phyloP scores from a whole-genome alignment of 1,284 basidiomycete genomes.

The Cutaneotrichosporon mucoides region DNA sequence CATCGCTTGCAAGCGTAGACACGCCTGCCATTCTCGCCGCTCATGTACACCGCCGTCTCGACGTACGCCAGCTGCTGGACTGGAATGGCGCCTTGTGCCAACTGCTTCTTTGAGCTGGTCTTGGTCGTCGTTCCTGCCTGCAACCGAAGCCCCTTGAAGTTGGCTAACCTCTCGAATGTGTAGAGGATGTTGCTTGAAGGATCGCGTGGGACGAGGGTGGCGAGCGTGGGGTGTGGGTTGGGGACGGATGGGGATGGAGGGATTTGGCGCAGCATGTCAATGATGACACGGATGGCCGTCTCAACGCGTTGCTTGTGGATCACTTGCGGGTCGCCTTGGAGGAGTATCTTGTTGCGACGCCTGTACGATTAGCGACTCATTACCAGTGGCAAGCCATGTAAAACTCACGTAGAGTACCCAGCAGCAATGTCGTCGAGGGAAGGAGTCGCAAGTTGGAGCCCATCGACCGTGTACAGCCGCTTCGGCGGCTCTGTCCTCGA shows the following conservation, averaged over 20 bases:
- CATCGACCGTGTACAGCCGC: conserved; percentile 36
- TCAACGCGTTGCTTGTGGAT: conserved; percentile 46
- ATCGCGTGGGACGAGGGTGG: conserved; percentile 27
- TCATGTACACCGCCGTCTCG: conserved; percentile 47
- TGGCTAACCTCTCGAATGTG: conserved; percentile 37
- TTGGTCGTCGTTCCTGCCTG: conserved; percentile 45
- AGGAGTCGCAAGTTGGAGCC: conserved; percentile 22
- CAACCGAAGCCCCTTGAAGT: conserved; percentile 35
- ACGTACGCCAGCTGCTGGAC: conserved; percentile 37
- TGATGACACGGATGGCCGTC: conserved; percentile 45
- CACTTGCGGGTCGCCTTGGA: conserved; percentile 44
- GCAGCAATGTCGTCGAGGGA: conserved; percentile 29
- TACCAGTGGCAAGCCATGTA: too few species aligned
- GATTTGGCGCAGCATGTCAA: conserved; percentile 40
- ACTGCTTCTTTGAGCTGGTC: conserved; percentile 42
- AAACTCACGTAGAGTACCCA: conserved; percentile 19
- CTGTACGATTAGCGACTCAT: conserved; percentile 9
- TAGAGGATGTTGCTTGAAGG: conserved; percentile 28
- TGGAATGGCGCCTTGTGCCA: conserved; percentile 38
- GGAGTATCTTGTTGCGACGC: conserved; percentile 34
- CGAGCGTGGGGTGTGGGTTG: conserved; percentile 19
- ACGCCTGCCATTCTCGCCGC: conserved; percentile 38
- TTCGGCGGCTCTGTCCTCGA: conserved; percentile 41
- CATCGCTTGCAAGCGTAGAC: conserved; percentile 80
- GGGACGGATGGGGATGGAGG: conserved; percentile 28